These are phyloP conservation scores for Tetracladium setigerum DNA, from an alignment of 495 filamentous ascomycete species.

Conservation along the genomic window DNA sequence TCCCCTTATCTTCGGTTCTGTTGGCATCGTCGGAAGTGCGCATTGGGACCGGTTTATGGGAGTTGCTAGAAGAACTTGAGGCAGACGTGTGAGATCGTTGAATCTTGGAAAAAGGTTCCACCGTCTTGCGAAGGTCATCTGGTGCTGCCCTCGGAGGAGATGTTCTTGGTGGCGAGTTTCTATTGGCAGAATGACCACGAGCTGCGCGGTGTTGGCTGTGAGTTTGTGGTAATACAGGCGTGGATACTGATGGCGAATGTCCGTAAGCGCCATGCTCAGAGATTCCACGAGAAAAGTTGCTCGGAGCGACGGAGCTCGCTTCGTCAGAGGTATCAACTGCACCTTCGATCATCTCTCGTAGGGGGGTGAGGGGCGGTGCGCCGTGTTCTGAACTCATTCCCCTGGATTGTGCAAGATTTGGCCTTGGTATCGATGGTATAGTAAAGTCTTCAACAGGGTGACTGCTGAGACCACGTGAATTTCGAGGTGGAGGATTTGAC, in stretches of 20 bases:
- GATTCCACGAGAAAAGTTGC: constrained; percentile 2
- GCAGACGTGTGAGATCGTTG: constrained; percentile 24
- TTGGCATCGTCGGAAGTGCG: constrained; percentile 41
- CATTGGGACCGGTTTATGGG: constrained; percentile 36
- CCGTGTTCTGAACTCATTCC: constrained; percentile 11
- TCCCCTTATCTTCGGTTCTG: constrained; percentile 33
- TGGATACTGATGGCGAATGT: constrained; percentile 11
- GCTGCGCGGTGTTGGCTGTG: constrained; percentile 1
- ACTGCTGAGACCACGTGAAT: neutral
- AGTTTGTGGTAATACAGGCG: neutral
- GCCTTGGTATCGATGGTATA: neutral
- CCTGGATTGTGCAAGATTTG: neutral
- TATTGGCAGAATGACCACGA: too few relatives aligned
- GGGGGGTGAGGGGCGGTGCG: constrained; percentile 26
- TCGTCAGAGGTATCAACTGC: constrained; percentile 28
- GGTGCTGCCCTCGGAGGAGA: constrained; percentile 3
- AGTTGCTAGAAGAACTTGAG: constrained; percentile 33
- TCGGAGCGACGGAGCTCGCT: constrained; percentile 16
- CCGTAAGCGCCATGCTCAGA: constrained; percentile 7
- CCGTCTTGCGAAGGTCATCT: neutral
- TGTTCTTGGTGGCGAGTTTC: constrained; percentile 13
- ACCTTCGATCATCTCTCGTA: constrained; percentile 28
- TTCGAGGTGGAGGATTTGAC: constrained; percentile 7
- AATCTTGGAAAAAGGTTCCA: constrained; percentile 1
- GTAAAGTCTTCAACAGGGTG: too few relatives aligned